phyloP scores from a whole-genome alignment of 2,329 filamentous ascomycete species.

The Neocucurbitaria cava region DNA sequence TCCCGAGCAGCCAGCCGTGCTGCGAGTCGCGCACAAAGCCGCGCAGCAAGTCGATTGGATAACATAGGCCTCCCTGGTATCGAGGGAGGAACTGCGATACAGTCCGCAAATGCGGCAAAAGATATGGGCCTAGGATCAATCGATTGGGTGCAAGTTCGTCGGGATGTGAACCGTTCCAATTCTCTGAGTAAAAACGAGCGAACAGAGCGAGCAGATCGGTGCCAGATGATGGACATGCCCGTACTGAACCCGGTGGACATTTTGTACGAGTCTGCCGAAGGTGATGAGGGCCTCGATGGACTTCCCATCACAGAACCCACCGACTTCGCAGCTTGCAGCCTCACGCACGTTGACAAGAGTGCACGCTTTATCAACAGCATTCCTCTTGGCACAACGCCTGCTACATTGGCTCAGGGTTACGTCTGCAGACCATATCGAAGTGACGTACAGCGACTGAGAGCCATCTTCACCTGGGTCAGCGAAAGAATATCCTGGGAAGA shows the following conservation, averaged over 20 bases:
- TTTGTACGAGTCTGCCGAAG: constrained; percentile 82
- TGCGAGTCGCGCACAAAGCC: constrained; percentile 49
- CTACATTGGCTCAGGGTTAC: constrained; percentile 85
- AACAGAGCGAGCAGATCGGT: constrained; percentile 83
- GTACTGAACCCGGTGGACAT: constrained; percentile 90
- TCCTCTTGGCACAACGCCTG: constrained; percentile 80
- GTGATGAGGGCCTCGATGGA: constrained; percentile 88
- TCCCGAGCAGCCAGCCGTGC: constrained; percentile 49
- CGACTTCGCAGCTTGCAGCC: constrained; percentile 80
- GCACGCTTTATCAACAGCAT: constrained; percentile 86
- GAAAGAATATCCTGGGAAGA: constrained; percentile 97
- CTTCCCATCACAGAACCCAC: constrained; percentile 80
- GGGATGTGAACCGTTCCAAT: constrained; percentile 95
- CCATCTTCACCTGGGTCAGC: constrained; percentile 97
- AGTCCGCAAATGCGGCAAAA: constrained; percentile 56
- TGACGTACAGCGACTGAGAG: constrained; percentile 88
- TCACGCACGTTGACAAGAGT: constrained; percentile 93
- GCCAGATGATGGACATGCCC: constrained; percentile 91
- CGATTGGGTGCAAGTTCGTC: constrained; percentile 97
- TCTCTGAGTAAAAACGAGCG: constrained; percentile 89
- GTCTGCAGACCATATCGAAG: constrained; percentile 93
- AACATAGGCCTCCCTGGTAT: constrained; percentile 60
- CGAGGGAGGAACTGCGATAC: constrained; percentile 54
- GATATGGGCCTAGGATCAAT: constrained; percentile 75
- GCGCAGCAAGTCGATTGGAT: constrained; percentile 40